Base-by-base conservation (phyloP, 257 asterid genomes). In the Solanum neorickii region DNA sequence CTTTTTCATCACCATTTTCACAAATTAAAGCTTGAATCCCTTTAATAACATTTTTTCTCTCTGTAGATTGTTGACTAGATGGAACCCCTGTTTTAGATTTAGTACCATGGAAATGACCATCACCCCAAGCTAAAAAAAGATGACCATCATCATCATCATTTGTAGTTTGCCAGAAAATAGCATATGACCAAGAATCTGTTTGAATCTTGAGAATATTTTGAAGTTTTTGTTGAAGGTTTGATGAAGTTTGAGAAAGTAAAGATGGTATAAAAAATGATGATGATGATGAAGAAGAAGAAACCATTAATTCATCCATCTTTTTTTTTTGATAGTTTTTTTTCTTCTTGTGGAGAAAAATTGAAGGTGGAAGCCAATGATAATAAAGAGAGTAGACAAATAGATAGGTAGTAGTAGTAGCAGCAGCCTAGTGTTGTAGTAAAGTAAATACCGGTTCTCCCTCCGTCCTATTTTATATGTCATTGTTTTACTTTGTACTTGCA, bases 11-110 rank as follows among this genome's bases (percentile, higher is more conserved):
- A 12, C 21, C 47, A 29, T 82, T 77, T 12, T 73, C 89, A 3
- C 92, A 93, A 39, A 94, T 86, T 42, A 94, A 91, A 52, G 95
- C 95, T 84, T 94, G 95, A 65, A 93, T 91, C 3, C 92, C 98
- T 31, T 89, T 87, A 92, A 93, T 93, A 12, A 93, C 93, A 27
- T 93, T 93, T 89, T 72, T 90, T 12, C 98, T 83, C 65, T 95
- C 96, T 2, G 23, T 39, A 70, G 77, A 70, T 31, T 16, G 77
- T 12, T 93, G 91, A 37, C 20, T 74, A 12, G 10, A 49, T 15
- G 12, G 5, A 27, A 7, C 16, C 10, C 37, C 42, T 31, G 37
- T 70, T 31, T 70, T 31, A 7, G 21, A 18, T 70, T 74, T 91
- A 9, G 95, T 91, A 10, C 95, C 98, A 11, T 93, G 94, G 27